Evolutionary conservation across 495 filamentous ascomycete species (phyloP).

Genomic region (Xylaria curta): DNA sequence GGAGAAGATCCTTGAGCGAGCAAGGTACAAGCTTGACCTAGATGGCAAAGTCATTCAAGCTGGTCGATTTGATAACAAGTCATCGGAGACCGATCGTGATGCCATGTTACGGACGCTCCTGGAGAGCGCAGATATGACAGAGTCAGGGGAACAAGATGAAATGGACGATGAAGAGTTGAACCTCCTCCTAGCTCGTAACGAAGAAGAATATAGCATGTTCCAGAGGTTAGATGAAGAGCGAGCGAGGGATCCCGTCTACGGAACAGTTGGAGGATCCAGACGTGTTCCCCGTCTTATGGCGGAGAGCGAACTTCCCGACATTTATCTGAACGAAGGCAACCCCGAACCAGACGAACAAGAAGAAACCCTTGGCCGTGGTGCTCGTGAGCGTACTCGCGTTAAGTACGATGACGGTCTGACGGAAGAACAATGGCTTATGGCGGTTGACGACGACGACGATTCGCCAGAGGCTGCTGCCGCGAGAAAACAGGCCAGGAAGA

Average conservation of each 20-base stretch:
- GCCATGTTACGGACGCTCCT: slow-evolving; percentile 90
- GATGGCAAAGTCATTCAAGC: slow-evolving; percentile 99
- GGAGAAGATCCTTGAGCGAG: slow-evolving; percentile 97
- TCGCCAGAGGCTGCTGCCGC: slow-evolving; percentile 91
- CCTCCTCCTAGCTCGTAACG: slow-evolving; percentile 79
- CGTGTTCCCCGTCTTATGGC: slow-evolving; percentile 77
- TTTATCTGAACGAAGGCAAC: slow-evolving; percentile 87
- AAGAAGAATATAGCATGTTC: slow-evolving; percentile 73
- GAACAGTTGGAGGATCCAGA: slow-evolving; percentile 64
- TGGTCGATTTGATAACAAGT: slow-evolving; percentile 99
- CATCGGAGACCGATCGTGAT: slow-evolving; percentile 96
- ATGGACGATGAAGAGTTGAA: slow-evolving; percentile 99
- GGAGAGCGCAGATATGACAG: slow-evolving; percentile 89
- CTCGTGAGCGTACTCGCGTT: slow-evolving; percentile 89
- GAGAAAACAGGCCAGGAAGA: slow-evolving; percentile 83
- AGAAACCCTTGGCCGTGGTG: slow-evolving; percentile 83
- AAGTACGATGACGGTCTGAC: slow-evolving; percentile 97
- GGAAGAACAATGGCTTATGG: slow-evolving; percentile 94
- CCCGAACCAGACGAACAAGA: slow-evolving; percentile 77
- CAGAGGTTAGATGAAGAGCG: slow-evolving; percentile 81
- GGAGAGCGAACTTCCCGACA: slow-evolving; percentile 91
- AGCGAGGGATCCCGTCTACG: slow-evolving; percentile 67
- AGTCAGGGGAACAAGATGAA: slow-evolving; percentile 80
- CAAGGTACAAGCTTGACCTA: slow-evolving; percentile 97
- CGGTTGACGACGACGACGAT: slow-evolving; percentile 95